Evolutionary conservation across 2,329 filamentous ascomycete genomes (phyloP).

Genomic region (Fusarium lyarnte): DNA sequence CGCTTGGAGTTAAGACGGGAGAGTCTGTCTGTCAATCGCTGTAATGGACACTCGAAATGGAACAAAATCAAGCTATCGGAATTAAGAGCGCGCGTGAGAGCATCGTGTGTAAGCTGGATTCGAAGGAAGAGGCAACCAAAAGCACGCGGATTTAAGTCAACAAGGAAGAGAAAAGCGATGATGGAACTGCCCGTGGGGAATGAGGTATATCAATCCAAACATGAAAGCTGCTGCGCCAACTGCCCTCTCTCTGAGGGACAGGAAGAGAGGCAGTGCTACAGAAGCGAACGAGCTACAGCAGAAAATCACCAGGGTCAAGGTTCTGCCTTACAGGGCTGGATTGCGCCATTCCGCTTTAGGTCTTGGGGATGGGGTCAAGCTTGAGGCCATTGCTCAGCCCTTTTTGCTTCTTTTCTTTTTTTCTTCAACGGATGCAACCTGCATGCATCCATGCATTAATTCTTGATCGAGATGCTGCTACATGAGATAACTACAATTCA

Average conservation of each 20-base stretch:
- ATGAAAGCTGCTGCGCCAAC: conserved; percentile 18
- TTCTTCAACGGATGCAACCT: conserved; percentile 8
- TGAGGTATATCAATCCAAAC: conserved; percentile 7
- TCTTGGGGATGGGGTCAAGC: not conserved
- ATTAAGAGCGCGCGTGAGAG: not conserved
- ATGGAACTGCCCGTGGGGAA: not conserved
- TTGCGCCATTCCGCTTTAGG: conserved; percentile 9
- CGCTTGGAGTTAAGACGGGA: conserved; percentile 4
- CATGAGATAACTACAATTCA: not conserved
- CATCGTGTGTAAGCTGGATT: not conserved
- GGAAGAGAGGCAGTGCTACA: conserved; percentile 22
- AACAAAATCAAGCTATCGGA: not conserved
- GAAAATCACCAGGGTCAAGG: not conserved
- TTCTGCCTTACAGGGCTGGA: conserved; percentile 37
- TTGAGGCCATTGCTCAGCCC: not conserved
- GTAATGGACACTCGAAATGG: not conserved
- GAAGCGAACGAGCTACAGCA: not conserved
- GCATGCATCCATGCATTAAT: not conserved
- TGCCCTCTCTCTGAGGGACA: not conserved
- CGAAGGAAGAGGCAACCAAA: conserved; percentile 27
- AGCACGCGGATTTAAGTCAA: not conserved
- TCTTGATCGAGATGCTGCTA: not conserved
- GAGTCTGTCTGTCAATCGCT: not conserved
- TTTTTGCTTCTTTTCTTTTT: not conserved
- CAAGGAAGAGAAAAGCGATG: not conserved